phyloP scores from a whole-genome alignment of 2,329 filamentous ascomycete species.

The Alternaria panax region DNA sequence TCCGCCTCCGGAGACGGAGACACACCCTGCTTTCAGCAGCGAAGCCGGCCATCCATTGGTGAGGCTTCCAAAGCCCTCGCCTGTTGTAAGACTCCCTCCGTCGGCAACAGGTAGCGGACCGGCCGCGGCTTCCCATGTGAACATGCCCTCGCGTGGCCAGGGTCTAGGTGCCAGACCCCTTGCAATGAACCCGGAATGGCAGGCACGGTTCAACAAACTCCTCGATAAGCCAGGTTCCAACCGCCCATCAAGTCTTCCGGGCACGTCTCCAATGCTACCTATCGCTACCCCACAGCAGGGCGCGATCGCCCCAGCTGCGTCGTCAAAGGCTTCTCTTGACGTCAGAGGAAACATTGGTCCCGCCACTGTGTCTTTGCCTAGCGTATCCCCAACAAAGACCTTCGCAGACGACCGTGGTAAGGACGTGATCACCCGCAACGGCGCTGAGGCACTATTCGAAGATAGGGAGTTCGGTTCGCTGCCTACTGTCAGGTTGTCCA shows the following conservation, averaged over 20 bases:
- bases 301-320: constrained; percentile 68
- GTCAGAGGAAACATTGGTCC: constrained; percentile 54
- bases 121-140: constrained; percentile 47
- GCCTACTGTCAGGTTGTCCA: constrained; percentile 48
- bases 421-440: constrained; percentile 51
- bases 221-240: constrained; percentile 64
- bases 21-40: constrained; percentile 76
- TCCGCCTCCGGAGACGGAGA: constrained; percentile 74
- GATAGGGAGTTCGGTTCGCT: constrained; percentile 58
- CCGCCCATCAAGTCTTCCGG: constrained; percentile 37
- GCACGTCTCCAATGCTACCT: constrained; percentile 37
- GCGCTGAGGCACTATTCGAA: constrained; percentile 53
- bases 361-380: constrained; percentile 76
- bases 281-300: constrained; percentile 50
- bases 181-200: constrained; percentile 67
- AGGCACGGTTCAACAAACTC: constrained; percentile 82
- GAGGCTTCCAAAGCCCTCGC: constrained; percentile 72
- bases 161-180: constrained; percentile 48
- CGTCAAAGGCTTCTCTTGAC: constrained; percentile 69
- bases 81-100: constrained; percentile 83
- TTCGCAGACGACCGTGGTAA: constrained; percentile 41
- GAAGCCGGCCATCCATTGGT: constrained; percentile 71
- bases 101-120: constrained; percentile 49
- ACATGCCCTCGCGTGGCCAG: constrained; percentile 47
- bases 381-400: constrained; percentile 26